Evolutionary conservation across 2,329 filamentous ascomycete genomes (phyloP).

Genomic region (Aspergillus sp.): DNA sequence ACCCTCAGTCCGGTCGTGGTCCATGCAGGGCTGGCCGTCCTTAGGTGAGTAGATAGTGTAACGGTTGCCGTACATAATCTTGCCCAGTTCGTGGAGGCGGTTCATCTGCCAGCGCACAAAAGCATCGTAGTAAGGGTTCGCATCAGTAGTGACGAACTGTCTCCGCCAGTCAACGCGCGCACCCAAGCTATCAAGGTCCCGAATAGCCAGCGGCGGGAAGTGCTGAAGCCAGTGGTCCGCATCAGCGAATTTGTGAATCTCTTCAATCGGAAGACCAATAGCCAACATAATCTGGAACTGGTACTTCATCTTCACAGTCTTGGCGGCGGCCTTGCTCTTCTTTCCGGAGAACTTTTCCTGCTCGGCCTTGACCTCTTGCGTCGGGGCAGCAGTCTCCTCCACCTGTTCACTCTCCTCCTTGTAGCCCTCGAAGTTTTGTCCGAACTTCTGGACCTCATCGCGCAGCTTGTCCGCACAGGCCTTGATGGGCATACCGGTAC

Average conservation of each 20-base stretch:
- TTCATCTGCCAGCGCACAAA: slow-evolving; percentile 98
- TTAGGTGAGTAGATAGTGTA: slow-evolving; percentile 93
- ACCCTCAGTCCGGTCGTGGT: slow-evolving; percentile 74
- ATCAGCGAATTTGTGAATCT: slow-evolving; percentile 91
- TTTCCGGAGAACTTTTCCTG: slow-evolving; percentile 85
- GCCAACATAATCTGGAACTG: slow-evolving; percentile 93
- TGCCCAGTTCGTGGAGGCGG: slow-evolving; percentile 76
- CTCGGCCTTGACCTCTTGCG: slow-evolving; percentile 66
- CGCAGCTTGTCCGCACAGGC: slow-evolving; percentile 92
- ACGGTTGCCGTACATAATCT: slow-evolving; percentile 87
- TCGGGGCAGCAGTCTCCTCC: slow-evolving; percentile 53
- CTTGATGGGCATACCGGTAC: slow-evolving; percentile 97
- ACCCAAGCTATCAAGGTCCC: slow-evolving; percentile 77
- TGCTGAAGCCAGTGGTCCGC: slow-evolving; percentile 85
- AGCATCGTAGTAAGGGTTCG: slow-evolving; percentile 92
- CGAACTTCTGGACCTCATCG: slow-evolving; percentile 83
- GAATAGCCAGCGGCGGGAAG: slow-evolving; percentile 72
- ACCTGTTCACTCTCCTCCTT: slow-evolving; percentile 53
- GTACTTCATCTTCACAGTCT: slow-evolving; percentile 90
- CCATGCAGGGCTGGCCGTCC: slow-evolving; percentile 80
- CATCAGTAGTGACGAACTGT: slow-evolving; percentile 88
- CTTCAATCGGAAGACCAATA: slow-evolving; percentile 72
- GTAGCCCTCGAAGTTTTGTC: slow-evolving; percentile 75
- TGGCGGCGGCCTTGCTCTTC: slow-evolving; percentile 85
- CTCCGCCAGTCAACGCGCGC: slow-evolving; percentile 88